A percentile compares a stretch with the other conserved stretches of the same genome.
Conservation (phyloP, 371 early-diverging fungal species). For the Lichtheimia ornata region DNA sequence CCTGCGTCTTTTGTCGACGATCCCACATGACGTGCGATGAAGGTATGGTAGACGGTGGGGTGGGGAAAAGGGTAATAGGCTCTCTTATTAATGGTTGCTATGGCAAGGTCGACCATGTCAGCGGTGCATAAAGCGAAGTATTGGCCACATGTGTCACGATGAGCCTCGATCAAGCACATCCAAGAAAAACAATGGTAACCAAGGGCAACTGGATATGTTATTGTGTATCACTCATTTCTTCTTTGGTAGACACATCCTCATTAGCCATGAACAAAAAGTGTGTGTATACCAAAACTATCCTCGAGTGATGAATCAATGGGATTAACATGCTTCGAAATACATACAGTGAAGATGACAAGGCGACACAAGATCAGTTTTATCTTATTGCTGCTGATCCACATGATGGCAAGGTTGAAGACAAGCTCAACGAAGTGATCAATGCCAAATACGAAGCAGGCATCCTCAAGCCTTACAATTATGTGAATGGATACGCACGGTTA, state of each 20-base stretch:
- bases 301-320: not conserved
- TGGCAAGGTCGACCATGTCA: constrained; percentile 79
- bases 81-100: not conserved
- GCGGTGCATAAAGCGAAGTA: constrained; percentile 87
- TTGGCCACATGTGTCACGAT: constrained; percentile 81
- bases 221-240: not conserved
- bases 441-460: constrained; percentile 94
- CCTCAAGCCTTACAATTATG: constrained; percentile 93
- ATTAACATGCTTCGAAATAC: not conserved
- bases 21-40: constrained; percentile 84
- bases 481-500: constrained; percentile 86
- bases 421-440: constrained; percentile 85
- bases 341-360: not conserved
- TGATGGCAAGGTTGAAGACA: constrained; percentile 81
- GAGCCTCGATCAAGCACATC: constrained; percentile 42
- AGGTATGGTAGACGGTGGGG: constrained; percentile 40
- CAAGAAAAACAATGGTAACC: constrained; percentile 25
- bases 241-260: not conserved
- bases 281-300: not conserved
- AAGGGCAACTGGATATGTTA: not conserved
- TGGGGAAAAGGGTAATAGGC: not conserved
- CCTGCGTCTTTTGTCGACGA: constrained; percentile 79
- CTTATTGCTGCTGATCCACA: constrained; percentile 88
- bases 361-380: constrained; percentile 73
- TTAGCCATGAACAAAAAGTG: not conserved